These are phyloP conservation scores for Diversispora epigaea DNA, from an alignment of 192 early-diverging fungal genomes.

Conservation along the genomic window DNA sequence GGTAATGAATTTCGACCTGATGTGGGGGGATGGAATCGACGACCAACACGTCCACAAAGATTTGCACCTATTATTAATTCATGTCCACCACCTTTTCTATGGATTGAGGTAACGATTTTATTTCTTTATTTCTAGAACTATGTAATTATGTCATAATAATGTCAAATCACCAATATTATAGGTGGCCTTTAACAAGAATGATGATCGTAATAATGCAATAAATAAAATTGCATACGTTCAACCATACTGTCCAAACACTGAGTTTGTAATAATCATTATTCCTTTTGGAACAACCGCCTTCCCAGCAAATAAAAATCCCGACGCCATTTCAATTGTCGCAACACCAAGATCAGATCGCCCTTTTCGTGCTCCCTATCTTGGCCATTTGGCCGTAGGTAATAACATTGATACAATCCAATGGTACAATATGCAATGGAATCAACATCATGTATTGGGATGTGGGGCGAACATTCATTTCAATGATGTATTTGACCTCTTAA, in stretches of 20 bases:
- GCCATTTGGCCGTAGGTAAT: slow-evolving; percentile 6
- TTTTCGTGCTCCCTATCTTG: slow-evolving; percentile 19
- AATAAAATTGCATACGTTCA: slow-evolving; percentile 21
- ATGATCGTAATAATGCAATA: slow-evolving; percentile 23
- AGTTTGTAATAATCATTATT: slow-evolving; percentile 18
- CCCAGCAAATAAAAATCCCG: slow-evolving; percentile 24
- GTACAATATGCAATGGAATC: slow-evolving; percentile 26
- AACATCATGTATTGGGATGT: slow-evolving; percentile 17
- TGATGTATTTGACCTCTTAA: no score
- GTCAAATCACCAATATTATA: slow-evolving; percentile 14
- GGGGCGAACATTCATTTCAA: no score
- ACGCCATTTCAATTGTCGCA: background rate
- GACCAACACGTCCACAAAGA: background rate
- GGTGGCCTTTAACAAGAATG: slow-evolving; percentile 1
- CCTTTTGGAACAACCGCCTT: background rate
- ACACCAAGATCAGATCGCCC: background rate
- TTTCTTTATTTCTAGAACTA: slow-evolving; percentile 13
- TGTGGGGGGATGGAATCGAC: background rate
- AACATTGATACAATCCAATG: no score
- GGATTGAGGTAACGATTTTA: slow-evolving; percentile 29
- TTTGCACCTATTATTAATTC: background rate
- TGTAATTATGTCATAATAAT: slow-evolving; percentile 14
- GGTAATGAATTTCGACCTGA: slow-evolving; percentile 27
- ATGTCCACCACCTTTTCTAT: slow-evolving; percentile 7
- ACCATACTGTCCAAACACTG: slow-evolving; percentile 16